Base-by-base conservation (phyloP, 2,329 filamentous ascomycete species). In the Verticillium klebahnii region DNA sequence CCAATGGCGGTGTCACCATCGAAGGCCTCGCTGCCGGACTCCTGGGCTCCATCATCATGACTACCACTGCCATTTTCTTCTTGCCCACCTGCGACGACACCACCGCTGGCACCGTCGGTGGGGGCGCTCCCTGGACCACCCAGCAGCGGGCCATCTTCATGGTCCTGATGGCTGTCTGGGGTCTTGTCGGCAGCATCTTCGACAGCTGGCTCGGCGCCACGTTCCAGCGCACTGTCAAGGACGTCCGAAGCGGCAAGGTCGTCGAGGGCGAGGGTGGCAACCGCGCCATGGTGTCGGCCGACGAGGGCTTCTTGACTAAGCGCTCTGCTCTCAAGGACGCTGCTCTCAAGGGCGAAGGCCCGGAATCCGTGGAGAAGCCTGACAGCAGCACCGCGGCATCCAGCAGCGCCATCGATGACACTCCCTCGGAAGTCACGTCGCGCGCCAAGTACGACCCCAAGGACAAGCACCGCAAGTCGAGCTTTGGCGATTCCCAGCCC, bases 1-100 rank as follows among this genome's bases (percentile, higher is more conserved):
- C 95, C 52, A 99, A 99, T 72, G 95, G 95, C 36, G 95, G 94
- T 17, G 91, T 99, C 9, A 96, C 92, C 0, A 68, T 87, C 0
- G 79, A 85, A 56, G 95, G 95, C 0, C 78, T 97, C 0, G 77
- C 80, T 0, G 91, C 92, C 2, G 93, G 93, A 1, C 73, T 91
- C 23, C 72, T 91, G 1, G 93, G 93, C 3, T 89, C 91, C 11
- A 83, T 90, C 61, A 81, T 94, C 56, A 87, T 93, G 6, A 80
- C 89, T 29, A 86, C 87, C 0, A 68, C 83, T 0, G 85, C 92
- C 2, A 80, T 88, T 56, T 65, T 90, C 9, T 82, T 93, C 57
- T 72, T 93, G 25, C 91, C 92, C 0, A 84, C 91, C 66, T 95
- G 91, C 71, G 73, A 75, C 3, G 69, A 77, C n/a, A 75, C 74